Evolutionary conservation across 495 filamentous ascomycete genomes (phyloP), one percentile per base, ranked within the genome.

Genomic region (Hypomontagnella submonticulosa): DNA sequence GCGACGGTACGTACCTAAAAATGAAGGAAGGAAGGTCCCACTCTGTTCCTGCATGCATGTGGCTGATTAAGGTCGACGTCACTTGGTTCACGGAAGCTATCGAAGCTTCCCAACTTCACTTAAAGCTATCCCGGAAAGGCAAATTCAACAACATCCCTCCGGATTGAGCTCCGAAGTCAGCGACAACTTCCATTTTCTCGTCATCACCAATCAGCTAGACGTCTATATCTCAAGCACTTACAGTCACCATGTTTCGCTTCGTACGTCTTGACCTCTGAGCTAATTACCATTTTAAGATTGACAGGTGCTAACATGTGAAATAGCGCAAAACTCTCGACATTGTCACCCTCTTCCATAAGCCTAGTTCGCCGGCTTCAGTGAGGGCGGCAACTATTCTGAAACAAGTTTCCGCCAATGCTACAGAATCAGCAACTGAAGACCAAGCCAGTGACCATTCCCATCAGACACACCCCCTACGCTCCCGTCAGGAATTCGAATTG

Each of bases 281-380:
- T 18, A 51, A 7, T 13, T 11, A 4, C 23, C 40, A 11, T 3
- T 4, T 11, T 20, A 38, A 12, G 19, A 7, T 13, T 0, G 42
- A 36, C 42, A n/a, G 33, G 27, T 47, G 49, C 53, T 68, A 43
- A 73, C 50, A 30, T 10, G 49, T 32, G 15, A 57, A 32, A 37
- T 69, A 93, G 90, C 83, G 84, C 77, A 93, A 93, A 85, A 83
- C 89, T 63, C 84, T 92, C 77, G 92, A 98, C 82, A 87, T 96
- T 62, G 88, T 99, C 70, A 97, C 93, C 57, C 89, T 99, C 81
- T 99, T 98, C 85, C 94, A 97, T 85, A 87, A 88, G 66, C 85
- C 94, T 19, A 79, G 77, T 38, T 77, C 83, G 13, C 79, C 87
- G 2, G 75, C 86, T 65, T 96, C 92, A 2, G 81, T 81, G 11